Conservation (phyloP, 2,329 filamentous ascomycete genomes). For the Gremmenia infestans region DNA sequence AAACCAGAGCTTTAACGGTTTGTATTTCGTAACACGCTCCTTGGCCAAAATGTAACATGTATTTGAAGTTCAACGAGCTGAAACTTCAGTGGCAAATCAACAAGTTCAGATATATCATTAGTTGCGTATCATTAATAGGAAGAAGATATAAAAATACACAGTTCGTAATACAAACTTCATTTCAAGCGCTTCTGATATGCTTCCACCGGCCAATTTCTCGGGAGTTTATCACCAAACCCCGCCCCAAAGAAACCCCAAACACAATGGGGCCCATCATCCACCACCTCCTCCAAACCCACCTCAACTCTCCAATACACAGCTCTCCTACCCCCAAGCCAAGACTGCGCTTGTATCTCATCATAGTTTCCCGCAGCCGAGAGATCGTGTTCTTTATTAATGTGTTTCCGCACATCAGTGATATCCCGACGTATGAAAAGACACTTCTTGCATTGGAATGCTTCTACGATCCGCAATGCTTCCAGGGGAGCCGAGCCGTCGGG, state of each 20-base stretch:
- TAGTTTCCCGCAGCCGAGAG: slow-evolving; percentile 11
- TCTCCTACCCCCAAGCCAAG: slow-evolving; percentile 16
- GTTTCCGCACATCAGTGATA: slow-evolving; percentile 19
- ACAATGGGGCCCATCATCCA: slow-evolving; percentile 3
- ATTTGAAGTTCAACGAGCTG: too few species aligned
- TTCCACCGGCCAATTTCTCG: slow-evolving; percentile 3
- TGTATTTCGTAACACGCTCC: too few species aligned
- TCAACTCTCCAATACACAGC: slow-evolving; percentile 14
- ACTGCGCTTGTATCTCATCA: slow-evolving; percentile 15
- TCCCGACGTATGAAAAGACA: slow-evolving; percentile 16
- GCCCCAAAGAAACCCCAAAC: slow-evolving; percentile 14
- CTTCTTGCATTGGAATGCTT: slow-evolving; percentile 16
- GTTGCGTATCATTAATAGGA: too few species aligned
- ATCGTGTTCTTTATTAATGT: slow-evolving; percentile 16
- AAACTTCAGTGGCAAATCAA: too few species aligned
- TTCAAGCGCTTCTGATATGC: too few species aligned
- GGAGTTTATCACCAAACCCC: slow-evolving; percentile 10
- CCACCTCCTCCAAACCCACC: neutral
- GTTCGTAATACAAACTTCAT: too few species aligned
- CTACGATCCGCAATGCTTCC: slow-evolving; percentile 10
- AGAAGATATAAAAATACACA: too few species aligned
- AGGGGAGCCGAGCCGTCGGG: slow-evolving; percentile 8
- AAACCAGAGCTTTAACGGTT: too few species aligned
- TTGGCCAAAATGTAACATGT: too few species aligned
- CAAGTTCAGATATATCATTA: too few species aligned